A percentile compares a stretch with the other conserved stretches of the same genome.
These are phyloP conservation scores for Populus hybrid DNA, from an alignment of 441 rosid genomes.

Conservation along the genomic window DNA sequence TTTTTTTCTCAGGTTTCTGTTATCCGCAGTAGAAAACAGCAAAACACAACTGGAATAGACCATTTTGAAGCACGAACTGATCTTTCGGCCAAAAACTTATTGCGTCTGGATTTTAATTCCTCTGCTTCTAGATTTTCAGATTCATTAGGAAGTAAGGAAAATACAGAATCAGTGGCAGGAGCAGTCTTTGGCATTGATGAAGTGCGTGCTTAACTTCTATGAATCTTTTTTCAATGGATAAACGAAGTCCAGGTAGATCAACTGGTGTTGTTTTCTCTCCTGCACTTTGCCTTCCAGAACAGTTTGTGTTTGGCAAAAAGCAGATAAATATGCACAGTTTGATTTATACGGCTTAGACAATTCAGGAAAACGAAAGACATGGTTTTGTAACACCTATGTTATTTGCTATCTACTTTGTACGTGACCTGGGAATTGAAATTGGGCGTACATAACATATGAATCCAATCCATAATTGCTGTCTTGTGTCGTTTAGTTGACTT, in stretches of 20 bases:
- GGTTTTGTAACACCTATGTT: neutral
- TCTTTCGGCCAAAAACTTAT: slow-evolving; percentile 33
- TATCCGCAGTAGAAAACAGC: slow-evolving; percentile 50
- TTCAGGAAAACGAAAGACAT: neutral
- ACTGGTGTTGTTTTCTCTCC: neutral
- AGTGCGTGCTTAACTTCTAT: neutral
- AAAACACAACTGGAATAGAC: slow-evolving; percentile 32
- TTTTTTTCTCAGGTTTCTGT: slow-evolving; percentile 49
- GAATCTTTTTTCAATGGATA: neutral
- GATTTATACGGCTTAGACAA: no score
- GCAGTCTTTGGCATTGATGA: neutral
- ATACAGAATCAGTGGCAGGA: no score
- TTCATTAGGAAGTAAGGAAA: neutral
- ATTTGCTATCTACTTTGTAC: neutral
- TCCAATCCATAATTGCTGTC: neutral
- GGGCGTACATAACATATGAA: neutral
- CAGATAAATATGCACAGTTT: neutral
- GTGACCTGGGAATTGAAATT: neutral
- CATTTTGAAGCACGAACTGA: slow-evolving; percentile 83
- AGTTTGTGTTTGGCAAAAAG: neutral
- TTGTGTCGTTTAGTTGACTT: neutral
- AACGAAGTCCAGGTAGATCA: neutral
- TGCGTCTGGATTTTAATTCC: neutral
- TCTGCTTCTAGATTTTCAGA: neutral
- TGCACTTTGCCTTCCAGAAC: neutral